Conservation (phyloP, 2,329 filamentous ascomycete genomes). For the Verticillium isaacii region DNA sequence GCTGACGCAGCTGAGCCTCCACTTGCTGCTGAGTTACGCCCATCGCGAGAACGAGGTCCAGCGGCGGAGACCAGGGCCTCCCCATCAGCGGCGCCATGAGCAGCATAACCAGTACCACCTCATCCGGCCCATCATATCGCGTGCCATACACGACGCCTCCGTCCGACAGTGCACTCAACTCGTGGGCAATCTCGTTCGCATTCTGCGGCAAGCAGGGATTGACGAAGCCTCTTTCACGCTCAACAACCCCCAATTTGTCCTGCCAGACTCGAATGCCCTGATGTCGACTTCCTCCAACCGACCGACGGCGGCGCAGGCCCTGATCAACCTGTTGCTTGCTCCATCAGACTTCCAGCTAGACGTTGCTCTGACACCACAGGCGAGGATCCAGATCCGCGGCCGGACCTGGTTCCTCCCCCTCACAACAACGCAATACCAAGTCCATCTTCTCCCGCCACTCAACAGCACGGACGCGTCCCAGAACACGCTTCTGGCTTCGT, state of each 20-base stretch:
- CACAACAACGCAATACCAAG: conserved; percentile 39
- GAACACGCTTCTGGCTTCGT: conserved; percentile 30
- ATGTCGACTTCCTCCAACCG: conserved; percentile 27
- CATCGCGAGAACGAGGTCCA: conserved; percentile 71
- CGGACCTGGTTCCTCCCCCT: conserved; percentile 38
- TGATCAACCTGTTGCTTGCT: conserved; percentile 38
- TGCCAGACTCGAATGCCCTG: conserved; percentile 19
- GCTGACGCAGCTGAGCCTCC: conserved; percentile 60
- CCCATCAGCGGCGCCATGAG: conserved; percentile 31
- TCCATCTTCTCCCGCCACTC: conserved; percentile 30
- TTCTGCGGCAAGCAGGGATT: conserved; percentile 42
- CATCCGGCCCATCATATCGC: conserved; percentile 46
- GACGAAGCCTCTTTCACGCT: conserved; percentile 36
- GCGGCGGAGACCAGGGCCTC: conserved; percentile 53
- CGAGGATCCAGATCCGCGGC: conserved; percentile 36
- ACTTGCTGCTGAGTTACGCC: conserved; percentile 72
- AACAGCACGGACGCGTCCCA: conserved; percentile 5
- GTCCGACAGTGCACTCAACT: conserved; percentile 33
- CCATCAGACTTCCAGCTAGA: conserved; percentile 37
- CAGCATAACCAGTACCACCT: conserved; percentile 45
- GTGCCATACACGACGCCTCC: conserved; percentile 38
- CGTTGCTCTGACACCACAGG: conserved; percentile 38
- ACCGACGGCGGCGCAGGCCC: conserved; percentile 35
- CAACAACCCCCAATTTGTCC: conserved; percentile 27
- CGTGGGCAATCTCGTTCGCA: conserved; percentile 35